Evolutionary conservation across 106 monocot genomes (phyloP), one percentile per base, ranked within the genome.

Genomic region (Iris macrosiphon): DNA sequence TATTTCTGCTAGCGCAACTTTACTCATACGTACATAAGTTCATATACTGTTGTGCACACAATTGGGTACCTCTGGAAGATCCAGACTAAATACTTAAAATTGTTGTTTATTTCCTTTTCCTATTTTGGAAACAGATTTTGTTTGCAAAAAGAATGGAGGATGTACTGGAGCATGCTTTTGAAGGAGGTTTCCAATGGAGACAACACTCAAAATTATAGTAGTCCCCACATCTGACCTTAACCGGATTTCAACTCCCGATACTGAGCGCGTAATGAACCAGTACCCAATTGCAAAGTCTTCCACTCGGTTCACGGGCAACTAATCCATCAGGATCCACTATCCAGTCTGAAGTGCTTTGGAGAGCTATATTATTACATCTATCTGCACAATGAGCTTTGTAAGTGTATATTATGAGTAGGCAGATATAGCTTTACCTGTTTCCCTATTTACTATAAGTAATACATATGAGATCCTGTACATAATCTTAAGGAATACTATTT

Each of bases 161-260:
- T 71, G 78, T 78, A 29, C 62, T 84, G 18, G 78, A 84, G 25
- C 74, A 78, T 12, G 83, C 83, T 25, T 75, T 84, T 59, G 83
- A 84, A 35, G 83, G 78, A 34, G 83, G 83, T 14, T 71, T 62
- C 59, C 83, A 74, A 4, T 75, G 61, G 83, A 74, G 67, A 65
- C 66, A 63, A 35, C 57, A 45, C 6, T 67, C 83, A 9, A 84
- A 75, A 45, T 64, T 84, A 39, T 84, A 71, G 52, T 19, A 20
- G 2, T 20, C 12, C 50, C 50, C 12, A 50, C 50, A 28, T 4
- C 17, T 9, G 9, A 46, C 20, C 20, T 6, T 46, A 24, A 18
- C 6, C 35, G 20, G 6, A 9, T 7, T 37, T 17, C 11, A 7
- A 22, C 18, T 19, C 23, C 12, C 2, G 25, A 48, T 48, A 11